Evolutionary conservation across 345 rosid species (phyloP).

Genomic region (Citrus trifoliata): DNA sequence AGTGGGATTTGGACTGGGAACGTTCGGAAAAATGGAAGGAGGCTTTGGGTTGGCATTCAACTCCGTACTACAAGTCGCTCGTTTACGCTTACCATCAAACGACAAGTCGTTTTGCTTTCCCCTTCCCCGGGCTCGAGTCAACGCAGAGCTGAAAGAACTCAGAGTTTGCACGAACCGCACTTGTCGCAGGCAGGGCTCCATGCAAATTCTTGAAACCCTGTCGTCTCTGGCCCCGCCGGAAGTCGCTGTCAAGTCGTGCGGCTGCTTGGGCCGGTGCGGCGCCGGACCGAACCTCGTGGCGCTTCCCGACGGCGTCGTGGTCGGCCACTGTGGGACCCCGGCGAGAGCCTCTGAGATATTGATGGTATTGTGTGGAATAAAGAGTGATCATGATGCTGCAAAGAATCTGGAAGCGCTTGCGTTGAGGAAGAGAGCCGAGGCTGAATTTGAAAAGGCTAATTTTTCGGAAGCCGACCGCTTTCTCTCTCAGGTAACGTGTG

Average conservation of each 20-base stretch:
- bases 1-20: too few species aligned
- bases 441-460: slow-evolving; percentile 40
- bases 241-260: slow-evolving; percentile 57
- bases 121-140: not conserved
- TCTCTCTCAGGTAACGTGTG: slow-evolving; percentile 53
- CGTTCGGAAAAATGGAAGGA: not conserved
- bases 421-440: slow-evolving; percentile 57
- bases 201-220: slow-evolving; percentile 57
- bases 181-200: slow-evolving; percentile 77
- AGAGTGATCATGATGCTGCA: slow-evolving; percentile 28
- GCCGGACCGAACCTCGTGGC: slow-evolving; percentile 79
- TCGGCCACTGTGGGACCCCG: slow-evolving; percentile 71
- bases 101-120: not conserved
- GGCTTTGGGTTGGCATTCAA: not conserved
- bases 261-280: slow-evolving; percentile 84
- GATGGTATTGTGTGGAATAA: slow-evolving; percentile 17
- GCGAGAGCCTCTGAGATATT: slow-evolving; percentile 60
- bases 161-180: slow-evolving; percentile 87
- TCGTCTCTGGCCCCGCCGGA: slow-evolving; percentile 60
- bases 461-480: slow-evolving; percentile 51
- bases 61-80: not conserved
- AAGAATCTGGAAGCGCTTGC: slow-evolving; percentile 57
- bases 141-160: slow-evolving; percentile 42
- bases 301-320: slow-evolving; percentile 59
- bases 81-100: not conserved